These are phyloP conservation scores for Phytophthora pseudosyringae DNA, from an alignment of 352 stramenopile genomes.

Conservation along the genomic window DNA sequence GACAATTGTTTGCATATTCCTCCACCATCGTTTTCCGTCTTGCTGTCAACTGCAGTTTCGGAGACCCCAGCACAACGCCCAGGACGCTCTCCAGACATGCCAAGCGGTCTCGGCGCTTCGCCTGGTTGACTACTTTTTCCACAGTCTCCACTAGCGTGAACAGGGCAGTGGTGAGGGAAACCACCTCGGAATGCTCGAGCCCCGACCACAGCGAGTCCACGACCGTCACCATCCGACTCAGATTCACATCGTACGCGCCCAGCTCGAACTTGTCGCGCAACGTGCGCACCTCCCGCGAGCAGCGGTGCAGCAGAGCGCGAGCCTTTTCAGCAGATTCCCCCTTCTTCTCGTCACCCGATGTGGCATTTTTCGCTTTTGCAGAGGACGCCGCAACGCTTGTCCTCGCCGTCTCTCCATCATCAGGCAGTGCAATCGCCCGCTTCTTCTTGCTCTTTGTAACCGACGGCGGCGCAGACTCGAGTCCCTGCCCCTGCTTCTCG, in stretches of 20 bases:
- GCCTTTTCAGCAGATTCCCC: slow-evolving; percentile 26
- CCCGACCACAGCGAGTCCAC: slow-evolving; percentile 48
- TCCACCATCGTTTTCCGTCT: slow-evolving; percentile 39
- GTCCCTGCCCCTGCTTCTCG: not conserved
- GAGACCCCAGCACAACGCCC: slow-evolving; percentile 33
- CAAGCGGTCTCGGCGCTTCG: slow-evolving; percentile 53
- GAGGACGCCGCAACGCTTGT: not conserved
- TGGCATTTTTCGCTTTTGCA: slow-evolving; percentile 9
- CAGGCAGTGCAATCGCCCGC: slow-evolving; percentile 21
- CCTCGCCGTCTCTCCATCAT: slow-evolving; percentile 19
- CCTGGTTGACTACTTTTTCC: slow-evolving; percentile 41
- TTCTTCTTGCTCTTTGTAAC: slow-evolving; percentile 41
- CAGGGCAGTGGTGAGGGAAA: slow-evolving; percentile 41
- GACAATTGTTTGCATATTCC: slow-evolving; percentile 57
- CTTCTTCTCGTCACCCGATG: slow-evolving; percentile 15
- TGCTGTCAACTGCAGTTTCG: slow-evolving; percentile 37
- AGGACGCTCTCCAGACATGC: slow-evolving; percentile 59
- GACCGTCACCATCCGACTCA: slow-evolving; percentile 57
- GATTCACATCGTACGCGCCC: slow-evolving; percentile 43
- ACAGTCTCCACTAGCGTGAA: slow-evolving; percentile 53
- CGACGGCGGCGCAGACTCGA: not conserved
- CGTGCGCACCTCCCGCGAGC: slow-evolving; percentile 35
- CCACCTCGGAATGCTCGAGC: slow-evolving; percentile 43
- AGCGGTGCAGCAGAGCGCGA: slow-evolving; percentile 37
- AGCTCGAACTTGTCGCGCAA: slow-evolving; percentile 52